Conservation (phyloP, 2,329 filamentous ascomycete species). For the Fusarium illudens region DNA sequence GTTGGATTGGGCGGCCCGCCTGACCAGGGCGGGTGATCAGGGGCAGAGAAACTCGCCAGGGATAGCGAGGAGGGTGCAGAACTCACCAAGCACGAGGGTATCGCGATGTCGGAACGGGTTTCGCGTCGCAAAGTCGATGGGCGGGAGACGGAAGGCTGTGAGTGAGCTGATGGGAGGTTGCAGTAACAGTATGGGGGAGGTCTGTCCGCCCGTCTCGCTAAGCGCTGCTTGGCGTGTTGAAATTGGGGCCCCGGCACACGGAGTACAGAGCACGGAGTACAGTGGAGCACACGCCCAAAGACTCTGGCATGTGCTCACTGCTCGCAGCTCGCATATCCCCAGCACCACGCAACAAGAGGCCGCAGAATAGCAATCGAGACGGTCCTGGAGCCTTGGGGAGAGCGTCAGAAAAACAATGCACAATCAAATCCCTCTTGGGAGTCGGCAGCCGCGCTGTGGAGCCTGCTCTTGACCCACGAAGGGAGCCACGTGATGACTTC, state of each 20-base stretch:
- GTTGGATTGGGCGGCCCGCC: conserved; percentile 30
- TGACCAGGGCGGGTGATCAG: conserved; percentile 14
- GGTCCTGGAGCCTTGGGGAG: conserved; percentile 12
- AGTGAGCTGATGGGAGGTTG: conserved; percentile 44
- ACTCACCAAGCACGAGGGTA: conserved; percentile 40
- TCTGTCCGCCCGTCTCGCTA: conserved; percentile 43
- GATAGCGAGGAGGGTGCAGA: conserved; percentile 26
- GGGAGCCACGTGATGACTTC: conserved; percentile 47
- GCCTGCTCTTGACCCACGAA: conserved; percentile 43
- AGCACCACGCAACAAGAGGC: conserved; percentile 29
- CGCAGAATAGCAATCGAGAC: conserved; percentile 9
- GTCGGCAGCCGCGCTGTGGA: conserved; percentile 37
- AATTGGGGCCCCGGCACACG: conserved; percentile 40
- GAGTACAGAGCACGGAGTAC: conserved; percentile 38
- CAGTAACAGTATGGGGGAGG: conserved; percentile 39
- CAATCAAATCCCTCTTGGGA: conserved; percentile 39
- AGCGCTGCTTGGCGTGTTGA: conserved; percentile 47
- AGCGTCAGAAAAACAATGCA: conserved; percentile 27
- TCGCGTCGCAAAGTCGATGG: conserved; percentile 40
- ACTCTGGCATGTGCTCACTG: conserved; percentile 43
- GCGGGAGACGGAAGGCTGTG: conserved; percentile 29
- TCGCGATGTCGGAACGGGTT: conserved; percentile 39
- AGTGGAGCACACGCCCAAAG: conserved; percentile 45
- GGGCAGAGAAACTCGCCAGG: conserved; percentile 26
- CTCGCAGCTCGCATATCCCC: conserved; percentile 26